Conservation (phyloP, 2,329 filamentous ascomycete genomes). For the Mycosphaerella sp. region DNA sequence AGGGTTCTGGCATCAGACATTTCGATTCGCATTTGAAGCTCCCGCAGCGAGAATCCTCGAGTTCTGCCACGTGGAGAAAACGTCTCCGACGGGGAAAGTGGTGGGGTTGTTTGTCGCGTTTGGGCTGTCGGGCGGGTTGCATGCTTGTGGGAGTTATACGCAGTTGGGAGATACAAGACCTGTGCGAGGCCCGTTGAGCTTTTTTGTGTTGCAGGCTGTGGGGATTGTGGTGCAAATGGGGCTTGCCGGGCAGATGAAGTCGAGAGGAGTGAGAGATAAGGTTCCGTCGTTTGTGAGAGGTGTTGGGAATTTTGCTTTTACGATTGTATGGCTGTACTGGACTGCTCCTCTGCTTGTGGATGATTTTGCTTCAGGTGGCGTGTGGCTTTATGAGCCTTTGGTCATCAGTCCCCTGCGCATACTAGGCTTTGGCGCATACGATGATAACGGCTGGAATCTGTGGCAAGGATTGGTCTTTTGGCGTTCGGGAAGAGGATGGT, state of each 20-base stretch:
- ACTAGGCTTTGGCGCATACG: conserved; percentile 56
- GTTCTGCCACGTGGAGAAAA: conserved; percentile 28
- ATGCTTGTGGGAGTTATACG: conserved; percentile 64
- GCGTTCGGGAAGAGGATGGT: conserved; percentile 60
- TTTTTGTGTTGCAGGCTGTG: conserved; percentile 65
- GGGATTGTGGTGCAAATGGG: conserved; percentile 58
- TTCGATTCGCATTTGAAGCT: conserved; percentile 65
- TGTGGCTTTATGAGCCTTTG: conserved; percentile 80
- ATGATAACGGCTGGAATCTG: conserved; percentile 58
- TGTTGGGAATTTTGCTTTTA: conserved; percentile 56
- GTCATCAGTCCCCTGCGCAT: conserved; percentile 65
- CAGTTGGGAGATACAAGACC: conserved; percentile 57
- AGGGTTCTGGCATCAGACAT: conserved; percentile 84
- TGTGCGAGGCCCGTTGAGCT: conserved; percentile 49
- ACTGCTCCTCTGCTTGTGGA: conserved; percentile 64
- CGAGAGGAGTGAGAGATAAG: conserved; percentile 29
- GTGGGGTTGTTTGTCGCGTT: conserved; percentile 54
- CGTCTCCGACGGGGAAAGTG: conserved; percentile 35
- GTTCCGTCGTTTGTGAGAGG: conserved; percentile 47
- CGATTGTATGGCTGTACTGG: conserved; percentile 60
- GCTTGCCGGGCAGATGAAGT: conserved; percentile 30
- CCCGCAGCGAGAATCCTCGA: conserved; percentile 48
- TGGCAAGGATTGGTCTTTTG: conserved; percentile 48
- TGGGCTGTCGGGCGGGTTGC: conserved; percentile 59
- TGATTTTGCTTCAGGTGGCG: conserved; percentile 65